Percentiles rank a stretch among this genome's conserved stretches.
These are phyloP conservation scores for Tetrapisispora arboricola DNA, from an alignment of 805 yeast species.

Conservation along the genomic window DNA sequence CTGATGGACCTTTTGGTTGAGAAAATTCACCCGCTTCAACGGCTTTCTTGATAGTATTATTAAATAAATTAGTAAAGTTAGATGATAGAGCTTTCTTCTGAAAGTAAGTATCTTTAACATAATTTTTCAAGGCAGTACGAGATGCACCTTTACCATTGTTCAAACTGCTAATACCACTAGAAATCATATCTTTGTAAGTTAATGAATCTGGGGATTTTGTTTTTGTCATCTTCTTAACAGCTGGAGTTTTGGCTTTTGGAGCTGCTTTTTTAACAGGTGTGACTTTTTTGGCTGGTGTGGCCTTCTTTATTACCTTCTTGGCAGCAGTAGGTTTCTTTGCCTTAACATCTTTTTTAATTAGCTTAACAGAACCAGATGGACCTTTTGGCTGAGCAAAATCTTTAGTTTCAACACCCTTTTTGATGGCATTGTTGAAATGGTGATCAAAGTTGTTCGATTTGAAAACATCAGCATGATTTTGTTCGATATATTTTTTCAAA, in stretches of 20 bases:
- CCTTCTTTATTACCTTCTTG: conserved; percentile 12
- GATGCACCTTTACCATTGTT: conserved; percentile 77
- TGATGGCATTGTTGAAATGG: conserved; percentile 66
- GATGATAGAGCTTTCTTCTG: conserved; percentile 41
- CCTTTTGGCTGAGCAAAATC: conserved; percentile 80
- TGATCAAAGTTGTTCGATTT: conserved; percentile 60
- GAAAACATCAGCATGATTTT: conserved; percentile 41
- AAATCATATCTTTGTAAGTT: conserved; percentile 27
- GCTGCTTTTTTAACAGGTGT: conserved; percentile 5
- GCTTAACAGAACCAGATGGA: conserved; percentile 75
- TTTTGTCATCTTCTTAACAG: conserved; percentile 1
- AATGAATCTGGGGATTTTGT: conserved; percentile 6
- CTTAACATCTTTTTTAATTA: conserved; percentile 24
- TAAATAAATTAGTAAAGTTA: conserved; percentile 64
- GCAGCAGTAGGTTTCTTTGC: conserved; percentile 17
- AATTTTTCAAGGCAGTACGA: conserved; percentile 81
- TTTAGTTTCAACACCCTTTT: conserved; percentile 70
- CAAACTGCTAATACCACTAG: conserved; percentile 54
- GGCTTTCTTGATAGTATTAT: conserved; percentile 65
- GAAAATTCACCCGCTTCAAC: conserved; percentile 64
- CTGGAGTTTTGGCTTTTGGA: neutral
- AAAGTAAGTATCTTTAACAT: conserved; percentile 43
- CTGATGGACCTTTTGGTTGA: conserved; percentile 75
- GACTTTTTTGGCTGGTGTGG: conserved; percentile 4
- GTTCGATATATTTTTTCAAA: conserved; percentile 67